These are phyloP conservation scores for Arthrobotrys musiformis DNA, from an alignment of 2,329 filamentous ascomycete species.

Conservation along the genomic window DNA sequence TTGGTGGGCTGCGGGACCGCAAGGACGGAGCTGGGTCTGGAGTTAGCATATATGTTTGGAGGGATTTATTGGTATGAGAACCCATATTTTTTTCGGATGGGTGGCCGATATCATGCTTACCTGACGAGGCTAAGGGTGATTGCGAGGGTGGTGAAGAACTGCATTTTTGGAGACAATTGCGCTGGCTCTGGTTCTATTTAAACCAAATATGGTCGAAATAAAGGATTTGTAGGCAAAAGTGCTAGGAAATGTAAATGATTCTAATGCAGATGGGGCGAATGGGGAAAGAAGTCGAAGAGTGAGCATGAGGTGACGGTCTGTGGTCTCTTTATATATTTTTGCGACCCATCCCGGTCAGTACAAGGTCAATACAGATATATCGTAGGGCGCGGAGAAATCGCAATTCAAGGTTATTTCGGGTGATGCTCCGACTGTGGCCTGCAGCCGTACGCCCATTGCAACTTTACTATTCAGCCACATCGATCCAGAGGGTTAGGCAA, in stretches of 20 bases:
- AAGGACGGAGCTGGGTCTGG: neutral
- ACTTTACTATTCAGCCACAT: neutral
- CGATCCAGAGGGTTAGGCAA: neutral
- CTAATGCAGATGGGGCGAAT: neutral
- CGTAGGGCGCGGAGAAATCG: too few relatives aligned
- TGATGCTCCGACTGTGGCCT: too few relatives aligned
- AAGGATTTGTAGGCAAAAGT: neutral
- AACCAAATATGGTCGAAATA: neutral
- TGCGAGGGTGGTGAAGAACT: constrained; percentile 22
- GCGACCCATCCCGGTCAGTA: too few relatives aligned
- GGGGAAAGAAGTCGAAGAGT: neutral
- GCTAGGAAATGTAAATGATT: neutral
- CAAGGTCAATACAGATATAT: too few relatives aligned
- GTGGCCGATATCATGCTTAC: neutral
- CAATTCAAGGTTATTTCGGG: too few relatives aligned
- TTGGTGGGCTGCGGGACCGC: neutral
- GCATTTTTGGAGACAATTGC: constrained; percentile 12
- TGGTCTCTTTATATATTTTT: neutral
- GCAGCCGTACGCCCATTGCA: neutral
- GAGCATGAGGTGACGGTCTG: neutral
- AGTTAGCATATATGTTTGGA: neutral
- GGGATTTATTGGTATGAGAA: neutral
- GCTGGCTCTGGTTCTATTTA: neutral
- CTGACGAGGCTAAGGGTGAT: constrained; percentile 23
- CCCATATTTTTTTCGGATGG: neutral